Evolutionary conservation across 192 early-diverging fungal species (phyloP).

Genomic region (Piromyces finnis): DNA sequence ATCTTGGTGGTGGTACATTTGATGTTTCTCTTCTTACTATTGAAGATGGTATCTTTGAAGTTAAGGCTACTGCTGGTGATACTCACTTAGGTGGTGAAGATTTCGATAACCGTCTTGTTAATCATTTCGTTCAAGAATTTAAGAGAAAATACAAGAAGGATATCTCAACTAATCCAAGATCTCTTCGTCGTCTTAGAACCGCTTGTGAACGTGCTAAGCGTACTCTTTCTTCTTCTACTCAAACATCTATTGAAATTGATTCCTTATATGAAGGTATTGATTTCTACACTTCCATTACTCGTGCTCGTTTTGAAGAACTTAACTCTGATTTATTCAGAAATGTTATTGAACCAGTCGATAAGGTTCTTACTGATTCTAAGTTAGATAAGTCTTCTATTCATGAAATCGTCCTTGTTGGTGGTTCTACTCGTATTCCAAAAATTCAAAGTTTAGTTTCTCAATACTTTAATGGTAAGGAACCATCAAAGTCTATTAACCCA

Average conservation of each 20-base stretch:
- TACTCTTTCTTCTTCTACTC: constrained; percentile 50
- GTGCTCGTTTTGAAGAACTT: constrained; percentile 64
- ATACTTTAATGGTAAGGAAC: too few species aligned
- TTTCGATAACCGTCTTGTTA: constrained; percentile 46
- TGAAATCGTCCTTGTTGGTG: constrained; percentile 59
- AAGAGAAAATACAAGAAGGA: constrained; percentile 58
- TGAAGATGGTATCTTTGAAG: constrained; percentile 56
- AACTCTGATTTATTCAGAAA: constrained; percentile 41
- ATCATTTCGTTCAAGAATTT: constrained; percentile 29
- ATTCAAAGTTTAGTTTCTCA: too few species aligned
- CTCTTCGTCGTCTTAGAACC: constrained; percentile 53
- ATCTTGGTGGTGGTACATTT: constrained; percentile 17
- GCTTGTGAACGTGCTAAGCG: constrained; percentile 61
- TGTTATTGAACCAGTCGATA: constrained; percentile 49
- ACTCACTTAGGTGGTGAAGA: constrained; percentile 71
- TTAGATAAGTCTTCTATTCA: constrained; percentile 54
- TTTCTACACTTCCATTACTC: constrained; percentile 54
- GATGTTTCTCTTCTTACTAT: constrained; percentile 71
- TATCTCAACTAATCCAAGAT: constrained; percentile 48
- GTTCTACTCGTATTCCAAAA: too few species aligned
- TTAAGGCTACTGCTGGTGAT: constrained; percentile 12
- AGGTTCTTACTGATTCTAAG: constrained; percentile 59
- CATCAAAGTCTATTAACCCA: constrained; percentile 70
- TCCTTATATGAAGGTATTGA: constrained; percentile 59
- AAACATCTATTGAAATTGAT: constrained; percentile 52